Base-by-base conservation (phyloP, 768 basidiomycete species). In the Crepidotus variabilis region DNA sequence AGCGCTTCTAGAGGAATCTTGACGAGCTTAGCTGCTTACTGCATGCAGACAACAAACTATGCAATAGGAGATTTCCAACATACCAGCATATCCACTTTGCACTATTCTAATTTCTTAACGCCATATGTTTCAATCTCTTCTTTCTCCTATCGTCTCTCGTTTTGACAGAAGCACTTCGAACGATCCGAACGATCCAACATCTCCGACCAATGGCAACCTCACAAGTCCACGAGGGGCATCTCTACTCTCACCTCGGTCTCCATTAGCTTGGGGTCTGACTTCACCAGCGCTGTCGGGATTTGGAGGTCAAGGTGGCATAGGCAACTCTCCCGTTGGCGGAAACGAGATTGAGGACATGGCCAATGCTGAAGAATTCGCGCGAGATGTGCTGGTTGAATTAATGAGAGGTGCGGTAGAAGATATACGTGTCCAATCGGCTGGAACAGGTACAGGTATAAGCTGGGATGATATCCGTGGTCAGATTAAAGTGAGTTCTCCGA, bases 321-420 rank as follows among this genome's bases (percentile, higher is more conserved):
- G 54, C 28, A 48, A 46, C 33, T 47, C 46, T n/a, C 21, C 47
- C n/a, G 63, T 62, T 23, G 63, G 71, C 46, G 75, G 78, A 24
- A 77, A 77, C 52, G 75, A 78, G 47, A 76, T 76, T 35, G 66
- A 77, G 48, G 70, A 75, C 13, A 84, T 56, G 55, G 50, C 55
- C 33, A 28, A 56, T 56, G 55, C 87, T 11, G 87, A 89, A 65
- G 85, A 89, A 64, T 88, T 88, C 66, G 87, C 86, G 9, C 72
- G 86, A 57, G 88, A 88, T 66, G 88, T 87, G 20, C 75, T 88
- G 39, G 75, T 88, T 22, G 83, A 87, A 67, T 71, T 88, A 28
- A 87, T 93, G 83, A 75, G 85, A 32, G 83, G 81, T 56, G 72
- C 84, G 0, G 79, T 92, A 20, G 90, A 90, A 61, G 81, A 80